Evolutionary conservation across 2,329 filamentous ascomycete genomes (phyloP), one percentile per base, ranked within the genome.

Genomic region (Ophiostoma pallidulum): DNA sequence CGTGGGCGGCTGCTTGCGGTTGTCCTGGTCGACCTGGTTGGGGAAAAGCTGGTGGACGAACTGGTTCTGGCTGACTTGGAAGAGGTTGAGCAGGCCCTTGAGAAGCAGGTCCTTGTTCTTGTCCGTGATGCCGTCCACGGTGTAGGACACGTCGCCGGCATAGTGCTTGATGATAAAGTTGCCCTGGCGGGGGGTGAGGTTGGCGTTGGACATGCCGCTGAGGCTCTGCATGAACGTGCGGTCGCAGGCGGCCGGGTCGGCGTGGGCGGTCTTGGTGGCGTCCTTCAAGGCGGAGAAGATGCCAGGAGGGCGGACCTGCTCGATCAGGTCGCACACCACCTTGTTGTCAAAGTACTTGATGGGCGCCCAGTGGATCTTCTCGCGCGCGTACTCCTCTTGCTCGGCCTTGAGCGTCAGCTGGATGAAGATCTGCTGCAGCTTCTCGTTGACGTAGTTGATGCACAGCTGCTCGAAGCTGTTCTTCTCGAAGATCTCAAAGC

Each of bases 331-430:
- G 64, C 92, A 98, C 49, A 98, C 92, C 41, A 98, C 84, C 73
- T 97, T 97, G 75, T 98, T 98, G 68, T 98, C 92, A 59, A 97
- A 98, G 68, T 97, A 98, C 60, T 92, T 94, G 74, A 98, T 98
- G 3, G 92, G 92, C 0, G 90, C 96, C 92, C 92, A 98, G 62
- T 94, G 82, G 62, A 98, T 98, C 71, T 97, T 83, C 66, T 98
- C 92, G 41, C 86, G 76, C 14, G 85, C 88, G 60, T 98, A 98
- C 64, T 98, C 92, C 58, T 98, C 92, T 68, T 98, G 92, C 64
- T 98, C 92, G 0, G 92, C 84, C 71, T 95, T 95, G 53, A 98
- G 68, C 0, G 92, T 98, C 58, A 98, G 73, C 66, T 98, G 92
- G 57, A 98, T 98, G 63, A 98, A 98, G 59, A 98, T 97, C 62